phyloP scores from a whole-genome alignment of 257 asterid genomes.

The Catharanthus roseus region DNA sequence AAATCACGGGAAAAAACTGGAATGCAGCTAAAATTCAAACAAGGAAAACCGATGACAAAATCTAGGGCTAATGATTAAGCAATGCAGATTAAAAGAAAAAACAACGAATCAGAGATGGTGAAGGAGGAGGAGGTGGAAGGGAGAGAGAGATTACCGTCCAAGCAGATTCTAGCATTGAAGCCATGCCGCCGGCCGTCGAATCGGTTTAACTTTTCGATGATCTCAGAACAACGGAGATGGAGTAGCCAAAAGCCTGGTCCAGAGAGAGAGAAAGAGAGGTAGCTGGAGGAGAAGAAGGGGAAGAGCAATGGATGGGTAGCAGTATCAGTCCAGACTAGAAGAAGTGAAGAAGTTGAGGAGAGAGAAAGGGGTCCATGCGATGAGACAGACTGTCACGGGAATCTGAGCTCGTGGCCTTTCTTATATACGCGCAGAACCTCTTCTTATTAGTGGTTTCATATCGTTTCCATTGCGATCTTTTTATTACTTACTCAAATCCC shows the following conservation, averaged over 20 bases:
- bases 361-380: conserved; percentile 18
- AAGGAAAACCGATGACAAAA: neutral
- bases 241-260: neutral
- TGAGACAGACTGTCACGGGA: conserved; percentile 44
- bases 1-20: neutral
- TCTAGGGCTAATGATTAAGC: conserved; percentile 6
- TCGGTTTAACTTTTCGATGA: conserved; percentile 5
- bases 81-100: conserved; percentile 6
- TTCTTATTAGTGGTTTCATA: too few species aligned
- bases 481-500: too few species aligned
- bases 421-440: neutral
- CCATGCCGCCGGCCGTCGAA: conserved; percentile 20
- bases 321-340: neutral
- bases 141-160: conserved; percentile 36
- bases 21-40: conserved; percentile 3
- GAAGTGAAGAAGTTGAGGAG: neutral
- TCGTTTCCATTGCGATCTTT: too few species aligned
- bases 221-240: neutral
- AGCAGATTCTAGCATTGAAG: conserved; percentile 37
- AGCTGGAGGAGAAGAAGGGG: neutral
- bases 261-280: neutral
- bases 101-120: neutral
- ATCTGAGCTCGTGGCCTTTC: conserved; percentile 39
- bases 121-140: neutral
- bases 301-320: neutral